phyloP scores from a whole-genome alignment of 257 asterid species.

The Euphrasia confusa region DNA sequence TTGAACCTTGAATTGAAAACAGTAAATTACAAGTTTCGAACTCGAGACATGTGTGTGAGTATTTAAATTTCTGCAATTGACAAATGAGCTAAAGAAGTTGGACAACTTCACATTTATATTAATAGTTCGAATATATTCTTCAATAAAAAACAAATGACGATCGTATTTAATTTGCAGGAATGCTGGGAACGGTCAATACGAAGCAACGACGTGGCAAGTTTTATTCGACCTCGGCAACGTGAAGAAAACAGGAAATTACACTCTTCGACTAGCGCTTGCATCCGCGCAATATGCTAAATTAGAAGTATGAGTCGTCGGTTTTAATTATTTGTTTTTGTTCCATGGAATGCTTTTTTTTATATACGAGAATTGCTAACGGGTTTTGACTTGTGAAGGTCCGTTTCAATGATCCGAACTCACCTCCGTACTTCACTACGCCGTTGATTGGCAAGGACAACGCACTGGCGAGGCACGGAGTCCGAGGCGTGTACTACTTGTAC shows the following conservation, averaged over 20 bases:
- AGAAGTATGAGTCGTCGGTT: no score
- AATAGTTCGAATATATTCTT: no score
- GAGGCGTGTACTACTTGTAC: conserved; percentile 38
- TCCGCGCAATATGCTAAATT: conserved; percentile 47
- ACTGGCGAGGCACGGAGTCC: conserved; percentile 56
- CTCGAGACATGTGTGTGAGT: no score
- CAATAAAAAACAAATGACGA: no score
- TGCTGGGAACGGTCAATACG: conserved; percentile 22
- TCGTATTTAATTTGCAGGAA: conserved; percentile 33
- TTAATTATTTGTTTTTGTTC: not conserved
- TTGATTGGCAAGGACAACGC: conserved; percentile 53
- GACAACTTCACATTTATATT: no score
- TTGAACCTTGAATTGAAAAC: no score
- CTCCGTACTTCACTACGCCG: conserved; percentile 39
- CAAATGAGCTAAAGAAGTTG: no score
- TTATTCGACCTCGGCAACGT: conserved; percentile 34
- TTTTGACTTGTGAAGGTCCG: conserved; percentile 33
- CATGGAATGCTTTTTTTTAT: not conserved
- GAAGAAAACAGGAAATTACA: conserved; percentile 35
- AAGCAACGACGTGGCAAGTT: conserved; percentile 60
- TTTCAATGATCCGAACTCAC: conserved; percentile 29
- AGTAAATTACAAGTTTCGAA: no score
- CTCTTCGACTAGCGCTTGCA: conserved; percentile 71
- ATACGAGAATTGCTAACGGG: not conserved
- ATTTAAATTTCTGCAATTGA: no score